phyloP scores from a whole-genome alignment of 2,329 filamentous ascomycete genomes.

The Dactylellina leptospora region DNA sequence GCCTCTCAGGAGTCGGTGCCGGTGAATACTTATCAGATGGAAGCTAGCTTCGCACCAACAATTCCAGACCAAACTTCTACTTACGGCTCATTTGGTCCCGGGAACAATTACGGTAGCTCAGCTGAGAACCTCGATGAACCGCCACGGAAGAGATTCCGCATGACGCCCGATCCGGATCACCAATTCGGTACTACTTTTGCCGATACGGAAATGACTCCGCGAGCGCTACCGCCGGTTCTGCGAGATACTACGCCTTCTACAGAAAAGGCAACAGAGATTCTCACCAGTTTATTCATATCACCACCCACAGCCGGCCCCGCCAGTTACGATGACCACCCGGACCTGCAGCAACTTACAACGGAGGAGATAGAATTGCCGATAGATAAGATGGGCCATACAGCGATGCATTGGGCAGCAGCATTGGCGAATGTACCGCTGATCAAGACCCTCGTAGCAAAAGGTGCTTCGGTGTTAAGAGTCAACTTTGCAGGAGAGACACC shows the following conservation, averaged over 20 bases:
- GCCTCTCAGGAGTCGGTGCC: constrained; percentile 36
- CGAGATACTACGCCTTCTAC: constrained; percentile 71
- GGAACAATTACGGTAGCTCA: constrained; percentile 37
- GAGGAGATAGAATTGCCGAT: constrained; percentile 91
- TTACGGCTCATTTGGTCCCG: constrained; percentile 42
- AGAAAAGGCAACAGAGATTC: constrained; percentile 80
- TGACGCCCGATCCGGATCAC: constrained; percentile 59
- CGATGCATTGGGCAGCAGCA: constrained; percentile 95
- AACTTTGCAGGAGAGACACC: constrained; percentile 92
- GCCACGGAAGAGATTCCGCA: constrained; percentile 43
- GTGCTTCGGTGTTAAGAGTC: constrained; percentile 85
- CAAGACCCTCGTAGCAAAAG: constrained; percentile 79
- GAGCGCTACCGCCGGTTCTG: constrained; percentile 72
- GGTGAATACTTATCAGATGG: constrained; percentile 26
- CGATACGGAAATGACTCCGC: constrained; percentile 56
- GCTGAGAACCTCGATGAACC: constrained; percentile 41
- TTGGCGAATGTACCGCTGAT: constrained; percentile 84
- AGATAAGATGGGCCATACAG: constrained; percentile 86
- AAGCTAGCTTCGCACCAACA: constrained; percentile 51
- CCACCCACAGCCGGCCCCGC: constrained; percentile 67
- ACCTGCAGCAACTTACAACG: constrained; percentile 77
- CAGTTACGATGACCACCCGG: constrained; percentile 75
- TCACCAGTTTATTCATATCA: constrained; percentile 80
- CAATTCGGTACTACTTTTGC: constrained; percentile 60
- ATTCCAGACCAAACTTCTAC: constrained; percentile 49